These are phyloP conservation scores for Cyberlindnera mississippiensis DNA, from an alignment of 805 yeast species.

Conservation along the genomic window DNA sequence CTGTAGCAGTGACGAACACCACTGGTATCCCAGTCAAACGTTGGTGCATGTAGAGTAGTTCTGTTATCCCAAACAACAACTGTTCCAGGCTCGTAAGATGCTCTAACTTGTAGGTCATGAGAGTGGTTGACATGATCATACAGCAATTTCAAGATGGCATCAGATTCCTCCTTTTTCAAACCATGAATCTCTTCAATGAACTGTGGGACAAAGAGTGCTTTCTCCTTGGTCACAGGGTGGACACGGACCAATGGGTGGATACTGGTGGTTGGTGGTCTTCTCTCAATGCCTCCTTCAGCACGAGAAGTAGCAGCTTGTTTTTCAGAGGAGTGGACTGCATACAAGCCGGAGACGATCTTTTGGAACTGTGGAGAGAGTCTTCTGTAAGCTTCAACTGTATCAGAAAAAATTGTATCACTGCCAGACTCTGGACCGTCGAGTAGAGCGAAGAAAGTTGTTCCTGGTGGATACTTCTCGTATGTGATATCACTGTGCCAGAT, in stretches of 20 bases:
- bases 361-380: constrained; percentile 65
- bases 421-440: constrained; percentile 61
- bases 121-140: constrained; percentile 47
- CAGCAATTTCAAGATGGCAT: constrained; percentile 53
- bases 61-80: constrained; percentile 82
- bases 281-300: constrained; percentile 58
- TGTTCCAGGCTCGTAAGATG: constrained; percentile 65
- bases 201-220: constrained; percentile 53
- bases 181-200: constrained; percentile 68
- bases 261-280: constrained; percentile 52
- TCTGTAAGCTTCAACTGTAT: constrained; percentile 64
- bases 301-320: constrained; percentile 63
- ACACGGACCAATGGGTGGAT: constrained; percentile 66
- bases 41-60: constrained; percentile 62
- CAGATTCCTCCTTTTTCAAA: constrained; percentile 68
- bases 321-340: constrained; percentile 65
- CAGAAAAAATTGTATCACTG: constrained; percentile 74
- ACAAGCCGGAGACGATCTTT: constrained; percentile 53
- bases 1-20: constrained; percentile 69
- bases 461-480: constrained; percentile 71
- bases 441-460: constrained; percentile 61
- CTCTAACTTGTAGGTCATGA: constrained; percentile 63
- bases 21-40: constrained; percentile 67
- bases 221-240: constrained; percentile 68
- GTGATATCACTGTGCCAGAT: constrained; percentile 74